A percentile compares a stretch with the other conserved stretches of the same genome.
These are phyloP conservation scores for Conticribra guillardii DNA, from an alignment of 108 stramenopile species.

Conservation along the genomic window DNA sequence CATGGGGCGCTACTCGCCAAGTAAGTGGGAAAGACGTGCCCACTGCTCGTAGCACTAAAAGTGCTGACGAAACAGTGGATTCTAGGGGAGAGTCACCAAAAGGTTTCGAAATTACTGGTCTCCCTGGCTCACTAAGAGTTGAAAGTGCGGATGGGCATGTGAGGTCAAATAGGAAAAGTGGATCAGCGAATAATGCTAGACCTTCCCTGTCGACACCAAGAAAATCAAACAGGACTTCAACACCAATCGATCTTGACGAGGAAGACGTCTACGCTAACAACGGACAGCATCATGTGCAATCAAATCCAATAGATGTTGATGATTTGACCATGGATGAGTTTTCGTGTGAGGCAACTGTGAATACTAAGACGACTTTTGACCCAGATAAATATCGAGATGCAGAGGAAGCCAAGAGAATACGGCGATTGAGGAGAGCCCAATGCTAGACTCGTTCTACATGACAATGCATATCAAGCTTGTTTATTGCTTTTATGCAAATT, in stretches of 20 bases:
- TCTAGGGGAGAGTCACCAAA: slow-evolving; percentile 30
- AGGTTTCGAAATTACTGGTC: slow-evolving; percentile 20
- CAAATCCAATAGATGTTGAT: slow-evolving; percentile 24
- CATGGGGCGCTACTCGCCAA: slow-evolving; percentile 63
- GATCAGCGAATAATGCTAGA: too few species aligned
- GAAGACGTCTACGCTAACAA: slow-evolving; percentile 22
- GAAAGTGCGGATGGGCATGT: not conserved
- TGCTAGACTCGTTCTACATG: slow-evolving; percentile 31
- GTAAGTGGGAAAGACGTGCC: slow-evolving; percentile 23
- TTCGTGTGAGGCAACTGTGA: slow-evolving; percentile 8
- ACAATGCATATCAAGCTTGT: too few species aligned
- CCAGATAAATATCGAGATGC: slow-evolving; percentile 45
- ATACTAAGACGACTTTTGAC: slow-evolving; percentile 29
- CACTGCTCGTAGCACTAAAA: slow-evolving; percentile 6
- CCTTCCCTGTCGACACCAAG: not conserved
- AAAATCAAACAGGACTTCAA: slow-evolving; percentile 9
- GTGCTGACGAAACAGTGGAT: slow-evolving; percentile 25
- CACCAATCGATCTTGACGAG: slow-evolving; percentile 16
- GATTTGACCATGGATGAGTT: slow-evolving; percentile 35
- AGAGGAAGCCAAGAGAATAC: slow-evolving; percentile 36
- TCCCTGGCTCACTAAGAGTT: slow-evolving; percentile 2
- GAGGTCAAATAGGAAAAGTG: too few species aligned
- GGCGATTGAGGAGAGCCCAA: slow-evolving; percentile 42
- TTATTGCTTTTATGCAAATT: too few species aligned
- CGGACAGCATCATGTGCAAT: slow-evolving; percentile 17